Conservation (phyloP, 2,329 filamentous ascomycete species). For the Nakataea oryzae region DNA sequence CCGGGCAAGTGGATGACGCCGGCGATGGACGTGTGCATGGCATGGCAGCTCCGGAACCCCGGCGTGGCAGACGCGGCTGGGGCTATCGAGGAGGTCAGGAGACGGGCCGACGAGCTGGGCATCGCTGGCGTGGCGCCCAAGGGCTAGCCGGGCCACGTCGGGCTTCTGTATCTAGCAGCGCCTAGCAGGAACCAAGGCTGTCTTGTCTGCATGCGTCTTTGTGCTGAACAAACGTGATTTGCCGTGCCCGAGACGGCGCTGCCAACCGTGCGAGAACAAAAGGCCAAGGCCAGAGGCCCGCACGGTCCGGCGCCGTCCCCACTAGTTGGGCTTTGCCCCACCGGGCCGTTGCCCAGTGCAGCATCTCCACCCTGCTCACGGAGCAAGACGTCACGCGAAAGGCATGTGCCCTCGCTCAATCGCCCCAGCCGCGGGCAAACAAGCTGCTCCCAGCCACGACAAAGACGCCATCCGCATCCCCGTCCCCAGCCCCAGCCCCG, state of each 20-base stretch:
- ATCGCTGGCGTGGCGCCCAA: slow-evolving; percentile 16
- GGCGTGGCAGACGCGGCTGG: slow-evolving; percentile 45
- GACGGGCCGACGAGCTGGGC: slow-evolving; percentile 39
- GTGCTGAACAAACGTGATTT: too few species aligned
- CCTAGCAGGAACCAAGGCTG: too few species aligned
- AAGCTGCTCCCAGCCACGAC: not conserved
- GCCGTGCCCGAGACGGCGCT: too few species aligned
- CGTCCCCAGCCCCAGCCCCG: not conserved
- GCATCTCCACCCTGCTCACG: not conserved
- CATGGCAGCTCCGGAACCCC: slow-evolving; percentile 83
- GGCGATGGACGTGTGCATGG: slow-evolving; percentile 69
- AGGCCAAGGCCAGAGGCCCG: too few species aligned
- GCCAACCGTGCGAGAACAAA: too few species aligned
- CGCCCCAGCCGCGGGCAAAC: too few species aligned
- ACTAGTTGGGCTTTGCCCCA: not conserved
- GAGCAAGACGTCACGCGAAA: not conserved
- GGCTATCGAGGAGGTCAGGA: slow-evolving; percentile 49
- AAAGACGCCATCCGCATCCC: too few species aligned
- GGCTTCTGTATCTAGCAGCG: too few species aligned
- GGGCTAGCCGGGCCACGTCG: not conserved
- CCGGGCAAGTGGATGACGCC: slow-evolving; percentile 77
- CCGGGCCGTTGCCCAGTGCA: not conserved
- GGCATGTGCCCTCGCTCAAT: not conserved
- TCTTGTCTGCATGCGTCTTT: too few species aligned
- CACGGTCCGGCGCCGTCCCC: not conserved